Conservation (phyloP, 495 filamentous ascomycete species). For the Platismatia glauca region DNA sequence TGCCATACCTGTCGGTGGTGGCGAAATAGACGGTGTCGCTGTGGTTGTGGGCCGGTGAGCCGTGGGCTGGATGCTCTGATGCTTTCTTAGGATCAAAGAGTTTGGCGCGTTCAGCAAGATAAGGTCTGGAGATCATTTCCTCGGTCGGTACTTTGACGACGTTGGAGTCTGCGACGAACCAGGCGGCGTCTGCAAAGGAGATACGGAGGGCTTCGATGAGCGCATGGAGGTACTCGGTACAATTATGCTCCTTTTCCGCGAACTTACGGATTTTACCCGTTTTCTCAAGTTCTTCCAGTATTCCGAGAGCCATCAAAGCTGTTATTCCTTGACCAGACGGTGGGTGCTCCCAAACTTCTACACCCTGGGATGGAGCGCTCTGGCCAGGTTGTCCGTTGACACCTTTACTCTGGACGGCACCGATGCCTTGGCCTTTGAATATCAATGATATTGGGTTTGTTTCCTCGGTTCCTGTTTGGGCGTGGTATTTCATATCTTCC, state of each 20-base stretch:
- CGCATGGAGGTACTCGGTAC: conserved; percentile 71
- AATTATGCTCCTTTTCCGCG: conserved; percentile 61
- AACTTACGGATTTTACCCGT: conserved; percentile 62
- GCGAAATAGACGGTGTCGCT: conserved; percentile 93
- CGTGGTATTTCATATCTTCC: conserved; percentile 70
- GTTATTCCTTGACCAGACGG: conserved; percentile 98
- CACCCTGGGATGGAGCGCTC: conserved; percentile 41
- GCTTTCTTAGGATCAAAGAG: conserved; percentile 55
- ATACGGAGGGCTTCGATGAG: conserved; percentile 85
- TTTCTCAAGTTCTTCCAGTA: conserved; percentile 76
- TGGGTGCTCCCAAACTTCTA: conserved; percentile 91
- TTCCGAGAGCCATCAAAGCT: conserved; percentile 86
- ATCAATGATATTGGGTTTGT: conserved; percentile 72
- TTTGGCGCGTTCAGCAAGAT: conserved; percentile 60
- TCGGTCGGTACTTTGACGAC: conserved; percentile 54
- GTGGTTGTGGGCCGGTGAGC: conserved; percentile 58
- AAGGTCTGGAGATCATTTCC: conserved; percentile 49
- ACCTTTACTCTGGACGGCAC: conserved; percentile 31
- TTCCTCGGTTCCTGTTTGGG: conserved; percentile 64
- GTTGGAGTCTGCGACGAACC: conserved; percentile 83
- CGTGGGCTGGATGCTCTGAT: conserved; percentile 50
- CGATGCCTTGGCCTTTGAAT: conserved; percentile 61
- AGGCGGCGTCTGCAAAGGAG: conserved; percentile 81
- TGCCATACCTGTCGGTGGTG: conserved; percentile 68
- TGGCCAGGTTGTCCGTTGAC: conserved; percentile 36